phyloP scores from a whole-genome alignment of 2,329 filamentous ascomycete species.

The Dendryphion nanum region DNA sequence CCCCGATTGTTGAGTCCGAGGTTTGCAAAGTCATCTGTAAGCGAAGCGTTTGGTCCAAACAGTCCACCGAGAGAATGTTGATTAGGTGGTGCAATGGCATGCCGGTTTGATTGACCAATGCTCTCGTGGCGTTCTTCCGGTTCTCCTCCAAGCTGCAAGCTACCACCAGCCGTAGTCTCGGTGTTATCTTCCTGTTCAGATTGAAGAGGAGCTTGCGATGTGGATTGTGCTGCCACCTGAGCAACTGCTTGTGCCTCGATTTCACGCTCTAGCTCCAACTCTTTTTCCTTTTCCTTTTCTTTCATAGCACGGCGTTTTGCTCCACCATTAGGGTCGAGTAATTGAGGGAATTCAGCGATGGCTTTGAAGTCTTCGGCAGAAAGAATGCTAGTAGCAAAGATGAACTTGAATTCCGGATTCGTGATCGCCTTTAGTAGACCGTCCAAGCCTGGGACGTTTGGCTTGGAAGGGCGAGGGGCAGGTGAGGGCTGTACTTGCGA shows the following conservation, averaged over 20 bases:
- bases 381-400: conserved; percentile 47
- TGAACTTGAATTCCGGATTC: conserved; percentile 50
- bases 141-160: conserved; percentile 86
- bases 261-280: conserved; percentile 42
- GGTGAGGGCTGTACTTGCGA: conserved; percentile 10
- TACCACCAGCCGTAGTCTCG: conserved; percentile 67
- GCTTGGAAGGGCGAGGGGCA: neutral
- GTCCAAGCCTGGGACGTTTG: conserved; percentile 22
- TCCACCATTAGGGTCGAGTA: conserved; percentile 82
- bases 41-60: conserved; percentile 32
- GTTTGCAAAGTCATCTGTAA: conserved; percentile 39
- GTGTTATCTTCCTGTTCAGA: conserved; percentile 67
- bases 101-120: conserved; percentile 61
- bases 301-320: conserved; percentile 73
- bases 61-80: conserved; percentile 57
- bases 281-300: conserved; percentile 64
- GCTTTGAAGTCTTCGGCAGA: conserved; percentile 50
- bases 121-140: conserved; percentile 73
- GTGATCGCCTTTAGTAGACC: conserved; percentile 41
- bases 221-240: conserved; percentile 38
- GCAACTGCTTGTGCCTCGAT: conserved; percentile 54
- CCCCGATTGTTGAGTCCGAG: conserved; percentile 63
- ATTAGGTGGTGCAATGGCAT: conserved; percentile 73
- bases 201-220: neutral
- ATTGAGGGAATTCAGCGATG: conserved; percentile 64